Base-by-base conservation (phyloP, 2,329 filamentous ascomycete species). In the Cucurbitaria berberidis region DNA sequence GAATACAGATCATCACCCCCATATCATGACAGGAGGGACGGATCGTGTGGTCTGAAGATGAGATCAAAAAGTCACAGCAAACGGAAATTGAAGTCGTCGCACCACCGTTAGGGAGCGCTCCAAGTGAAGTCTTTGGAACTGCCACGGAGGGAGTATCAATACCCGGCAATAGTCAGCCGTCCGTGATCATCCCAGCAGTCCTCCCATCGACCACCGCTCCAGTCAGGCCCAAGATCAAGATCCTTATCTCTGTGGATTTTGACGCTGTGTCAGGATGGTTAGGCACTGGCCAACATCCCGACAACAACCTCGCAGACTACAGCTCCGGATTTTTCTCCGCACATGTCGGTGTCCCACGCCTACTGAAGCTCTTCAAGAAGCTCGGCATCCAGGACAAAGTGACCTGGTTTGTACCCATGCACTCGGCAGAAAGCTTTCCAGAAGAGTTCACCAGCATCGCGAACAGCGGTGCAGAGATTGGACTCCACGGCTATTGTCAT, bases 341-440 rank as follows among this genome's bases (percentile, higher is more conserved):
- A 1, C 76, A 79, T 48, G 82, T 85, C n/a, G 84, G 83, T 29
- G 83, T 84, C 0, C 80, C 80, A 0, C 78, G 83, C 9, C 75
- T 86, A 2, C 72, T 86, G 9, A 80, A 78, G 40, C 72, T 86
- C 45, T 82, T 86, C 63, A 75, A 78, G 27, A 82, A 80, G 60
- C 76, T 82, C 36, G 64, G 69, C 1, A 78, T 86, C 21, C 73
- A 81, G 3, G 75, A 83, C 24, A 81, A 81, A 53, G 76, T 82
- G 24, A 85, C 83, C 3, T 86, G 83, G 84, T 86, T 84, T 62
- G 79, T 86, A 10, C 84, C 84, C 0, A 83, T 84, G 41, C 84
- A 86, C 69, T 82, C 79, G 0, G 76, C 83, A 45, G 84, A 86
- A 58, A 84, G 79, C 9, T 86, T 86, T 55, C 83, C 83, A 0